Conservation (phyloP, 306 rosid genomes). For the Urtica urens region DNA sequence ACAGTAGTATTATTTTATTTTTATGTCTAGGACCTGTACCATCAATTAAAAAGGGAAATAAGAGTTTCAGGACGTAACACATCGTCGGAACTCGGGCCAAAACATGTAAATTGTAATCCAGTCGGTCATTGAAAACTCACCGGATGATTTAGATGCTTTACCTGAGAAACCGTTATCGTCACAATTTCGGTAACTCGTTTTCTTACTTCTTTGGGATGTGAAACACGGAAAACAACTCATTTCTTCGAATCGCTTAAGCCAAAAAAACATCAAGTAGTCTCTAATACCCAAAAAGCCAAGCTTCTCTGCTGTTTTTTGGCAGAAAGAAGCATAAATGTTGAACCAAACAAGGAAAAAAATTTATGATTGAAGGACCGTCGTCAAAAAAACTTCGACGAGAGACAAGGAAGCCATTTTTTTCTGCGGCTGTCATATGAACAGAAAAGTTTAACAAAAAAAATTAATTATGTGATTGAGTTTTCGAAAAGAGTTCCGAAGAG, state of each 20-base stretch:
- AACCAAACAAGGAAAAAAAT: too few species aligned
- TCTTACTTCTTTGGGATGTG: conserved; percentile 39
- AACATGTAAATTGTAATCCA: too few species aligned
- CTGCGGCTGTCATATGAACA: background rate
- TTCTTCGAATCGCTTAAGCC: background rate
- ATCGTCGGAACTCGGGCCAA: too few species aligned
- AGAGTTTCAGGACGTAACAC: too few species aligned
- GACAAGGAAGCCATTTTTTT: conserved; percentile 22
- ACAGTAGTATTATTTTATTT: too few species aligned
- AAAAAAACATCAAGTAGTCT: background rate
- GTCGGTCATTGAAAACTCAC: too few species aligned
- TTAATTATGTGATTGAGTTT: conserved; percentile 20
- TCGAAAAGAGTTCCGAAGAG: conserved; percentile 21
- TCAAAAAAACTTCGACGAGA: conserved; percentile 14
- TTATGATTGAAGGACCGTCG: conserved; percentile 62
- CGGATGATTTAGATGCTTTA: conserved; percentile 24
- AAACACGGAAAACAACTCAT: conserved; percentile 92
- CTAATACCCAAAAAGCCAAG: background rate
- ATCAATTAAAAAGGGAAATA: too few species aligned
- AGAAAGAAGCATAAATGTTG: background rate
- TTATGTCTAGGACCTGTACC: too few species aligned
- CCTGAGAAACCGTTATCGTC: conserved; percentile 20
- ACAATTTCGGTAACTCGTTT: conserved; percentile 25
- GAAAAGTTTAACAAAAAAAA: too few species aligned
- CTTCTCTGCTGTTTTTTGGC: background rate